Evolutionary conservation across 495 filamentous ascomycete species (phyloP).

Genomic region (Cercophora sp.): DNA sequence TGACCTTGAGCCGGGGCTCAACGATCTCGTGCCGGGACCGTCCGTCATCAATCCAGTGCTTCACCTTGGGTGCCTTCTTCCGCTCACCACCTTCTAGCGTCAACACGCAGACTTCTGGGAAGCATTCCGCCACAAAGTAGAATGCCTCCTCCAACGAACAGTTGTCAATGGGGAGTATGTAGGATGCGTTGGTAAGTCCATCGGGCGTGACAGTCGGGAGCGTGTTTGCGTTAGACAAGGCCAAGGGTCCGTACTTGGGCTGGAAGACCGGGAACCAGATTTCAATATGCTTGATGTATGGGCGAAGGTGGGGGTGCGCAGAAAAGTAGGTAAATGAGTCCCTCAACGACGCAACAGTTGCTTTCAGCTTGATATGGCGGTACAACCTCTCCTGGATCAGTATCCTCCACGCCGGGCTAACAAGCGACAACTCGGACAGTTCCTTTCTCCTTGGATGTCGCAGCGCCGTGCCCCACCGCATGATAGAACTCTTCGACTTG

Average conservation of each 20-base stretch:
- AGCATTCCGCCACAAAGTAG: slow-evolving; percentile 50
- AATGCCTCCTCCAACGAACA: slow-evolving; percentile 67
- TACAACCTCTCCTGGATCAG: slow-evolving; percentile 67
- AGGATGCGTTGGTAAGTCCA: slow-evolving; percentile 47
- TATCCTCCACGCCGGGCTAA: slow-evolving; percentile 57
- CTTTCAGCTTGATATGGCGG: slow-evolving; percentile 70
- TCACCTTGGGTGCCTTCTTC: slow-evolving; percentile 63
- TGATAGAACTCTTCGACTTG: slow-evolving; percentile 48
- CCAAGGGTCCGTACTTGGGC: slow-evolving; percentile 38
- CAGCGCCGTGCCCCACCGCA: slow-evolving; percentile 60
- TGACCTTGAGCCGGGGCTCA: slow-evolving; percentile 17
- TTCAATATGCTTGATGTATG: slow-evolving; percentile 66
- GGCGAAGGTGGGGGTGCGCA: slow-evolving; percentile 52
- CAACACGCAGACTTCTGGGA: slow-evolving; percentile 58
- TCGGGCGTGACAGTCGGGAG: slow-evolving; percentile 45
- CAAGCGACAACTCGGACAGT: slow-evolving; percentile 60
- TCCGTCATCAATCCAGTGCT: slow-evolving; percentile 46
- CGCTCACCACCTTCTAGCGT: slow-evolving; percentile 75
- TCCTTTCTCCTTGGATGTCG: slow-evolving; percentile 64
- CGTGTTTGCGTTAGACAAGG: slow-evolving; percentile 38
- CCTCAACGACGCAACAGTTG: slow-evolving; percentile 54
- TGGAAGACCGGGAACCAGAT: slow-evolving; percentile 73
- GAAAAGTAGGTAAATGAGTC: slow-evolving; percentile 56
- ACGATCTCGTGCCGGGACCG: slow-evolving; percentile 16
- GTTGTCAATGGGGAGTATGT: slow-evolving; percentile 57